Evolutionary conservation across 495 filamentous ascomycete species (phyloP).

Genomic region (Letharia lupina): DNA sequence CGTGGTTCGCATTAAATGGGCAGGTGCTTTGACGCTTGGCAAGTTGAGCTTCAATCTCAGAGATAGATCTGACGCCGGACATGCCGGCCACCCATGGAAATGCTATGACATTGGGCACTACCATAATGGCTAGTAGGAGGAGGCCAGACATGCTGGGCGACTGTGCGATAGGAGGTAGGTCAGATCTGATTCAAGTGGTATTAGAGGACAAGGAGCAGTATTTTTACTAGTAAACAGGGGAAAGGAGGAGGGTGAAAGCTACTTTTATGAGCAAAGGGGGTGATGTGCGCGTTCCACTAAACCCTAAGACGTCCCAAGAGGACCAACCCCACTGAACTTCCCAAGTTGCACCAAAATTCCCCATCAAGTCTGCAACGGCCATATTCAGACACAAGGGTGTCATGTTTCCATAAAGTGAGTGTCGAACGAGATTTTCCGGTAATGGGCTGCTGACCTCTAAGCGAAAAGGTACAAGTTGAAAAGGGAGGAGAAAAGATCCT

Average conservation of each 20-base stretch:
- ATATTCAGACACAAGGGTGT: too few relatives aligned
- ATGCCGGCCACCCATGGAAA: conserved; percentile 31
- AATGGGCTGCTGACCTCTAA: neutral
- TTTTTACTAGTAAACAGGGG: neutral
- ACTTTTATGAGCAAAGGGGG: neutral
- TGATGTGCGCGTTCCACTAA: neutral
- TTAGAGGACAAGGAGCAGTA: neutral
- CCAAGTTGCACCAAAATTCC: neutral
- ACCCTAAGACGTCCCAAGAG: neutral
- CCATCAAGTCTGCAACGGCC: neutral
- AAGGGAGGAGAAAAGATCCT: neutral
- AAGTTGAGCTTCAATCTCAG: conserved; percentile 17
- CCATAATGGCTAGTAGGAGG: neutral
- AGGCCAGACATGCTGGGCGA: neutral
- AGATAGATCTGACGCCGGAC: conserved; percentile 26
- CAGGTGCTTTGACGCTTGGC: conserved; percentile 26
- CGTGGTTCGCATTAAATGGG: conserved; percentile 32
- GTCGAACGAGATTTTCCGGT: neutral
- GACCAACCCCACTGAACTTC: neutral
- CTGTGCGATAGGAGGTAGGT: neutral
- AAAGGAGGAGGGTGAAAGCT: neutral
- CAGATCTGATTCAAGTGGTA: neutral
- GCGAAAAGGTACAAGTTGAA: too few relatives aligned
- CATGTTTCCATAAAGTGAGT: neutral
- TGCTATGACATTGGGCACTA: conserved; percentile 4